A percentile compares a stretch with the other conserved stretches of the same genome.
Conservation (phyloP, 768 basidiomycete species). For the Mycena vitilis region DNA sequence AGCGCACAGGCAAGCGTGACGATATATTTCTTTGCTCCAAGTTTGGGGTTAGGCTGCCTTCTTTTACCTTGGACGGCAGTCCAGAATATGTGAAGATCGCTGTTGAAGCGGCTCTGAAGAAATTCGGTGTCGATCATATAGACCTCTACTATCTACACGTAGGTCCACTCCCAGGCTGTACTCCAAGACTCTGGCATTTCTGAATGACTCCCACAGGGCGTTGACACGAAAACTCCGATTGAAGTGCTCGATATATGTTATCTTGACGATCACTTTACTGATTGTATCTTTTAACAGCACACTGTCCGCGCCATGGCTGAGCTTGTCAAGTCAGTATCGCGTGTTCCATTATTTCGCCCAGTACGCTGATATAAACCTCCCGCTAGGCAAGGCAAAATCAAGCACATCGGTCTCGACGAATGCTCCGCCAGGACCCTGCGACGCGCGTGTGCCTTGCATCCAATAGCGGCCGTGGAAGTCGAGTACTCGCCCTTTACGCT, state of each 20-base stretch:
- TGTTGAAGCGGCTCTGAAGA: constrained; percentile 44
- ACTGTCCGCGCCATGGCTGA: constrained; percentile 25
- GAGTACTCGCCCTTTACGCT: constrained; percentile 50
- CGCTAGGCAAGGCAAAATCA: constrained; percentile 48
- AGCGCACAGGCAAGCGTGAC: constrained; percentile 49
- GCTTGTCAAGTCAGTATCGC: constrained; percentile 15
- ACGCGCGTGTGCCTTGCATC: constrained; percentile 49
- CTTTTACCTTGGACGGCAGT: constrained; percentile 40
- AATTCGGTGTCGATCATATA: constrained; percentile 45
- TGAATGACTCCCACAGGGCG: constrained; percentile 8
- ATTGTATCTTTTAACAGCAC: no score
- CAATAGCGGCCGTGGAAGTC: constrained; percentile 50
- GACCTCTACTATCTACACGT: constrained; percentile 49
- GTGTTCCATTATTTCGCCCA: no score
- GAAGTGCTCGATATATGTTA: constrained; percentile 27
- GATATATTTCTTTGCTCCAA: constrained; percentile 65
- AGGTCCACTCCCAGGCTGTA: neutral
- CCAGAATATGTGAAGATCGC: constrained; percentile 44
- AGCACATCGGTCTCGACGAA: constrained; percentile 52
- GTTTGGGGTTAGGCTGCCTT: constrained; percentile 47
- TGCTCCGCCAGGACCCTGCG: constrained; percentile 46
- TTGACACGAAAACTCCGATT: constrained; percentile 26
- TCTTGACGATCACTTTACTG: no score
- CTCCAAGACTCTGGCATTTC: neutral
- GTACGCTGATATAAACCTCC: no score